These are phyloP conservation scores for Spatholobus suberectus DNA, from an alignment of 306 rosid species.

Conservation along the genomic window DNA sequence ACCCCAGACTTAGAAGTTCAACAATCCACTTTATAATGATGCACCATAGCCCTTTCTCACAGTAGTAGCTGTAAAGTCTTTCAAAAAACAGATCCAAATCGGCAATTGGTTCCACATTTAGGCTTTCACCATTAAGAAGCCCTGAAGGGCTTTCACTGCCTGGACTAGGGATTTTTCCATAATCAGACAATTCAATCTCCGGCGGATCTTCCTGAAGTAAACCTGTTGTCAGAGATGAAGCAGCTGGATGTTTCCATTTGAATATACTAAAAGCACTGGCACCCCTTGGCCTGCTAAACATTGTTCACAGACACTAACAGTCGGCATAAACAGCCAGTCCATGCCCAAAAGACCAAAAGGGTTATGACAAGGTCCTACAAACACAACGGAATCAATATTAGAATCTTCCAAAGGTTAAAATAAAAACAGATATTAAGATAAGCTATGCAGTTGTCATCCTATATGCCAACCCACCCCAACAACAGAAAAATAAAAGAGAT, in stretches of 20 bases:
- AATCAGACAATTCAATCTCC: slow-evolving; percentile 78
- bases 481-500: not conserved
- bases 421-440: not conserved
- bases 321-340: slow-evolving; percentile 57
- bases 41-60: slow-evolving; percentile 95
- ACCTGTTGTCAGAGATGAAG: slow-evolving; percentile 62
- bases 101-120: slow-evolving; percentile 76
- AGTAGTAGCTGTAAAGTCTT: slow-evolving; percentile 85
- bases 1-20: slow-evolving; percentile 87
- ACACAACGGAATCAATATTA: slow-evolving; percentile 27
- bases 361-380: slow-evolving; percentile 45
- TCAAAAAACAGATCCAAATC: slow-evolving; percentile 96
- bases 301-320: slow-evolving; percentile 70
- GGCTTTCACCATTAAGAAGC: slow-evolving; percentile 77
- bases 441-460: not conserved
- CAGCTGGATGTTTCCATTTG: slow-evolving; percentile 60
- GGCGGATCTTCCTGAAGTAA: slow-evolving; percentile 68
- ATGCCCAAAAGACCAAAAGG: slow-evolving; percentile 59
- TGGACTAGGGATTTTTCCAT: slow-evolving; percentile 68
- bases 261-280: slow-evolving; percentile 55
- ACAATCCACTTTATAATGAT: slow-evolving; percentile 88
- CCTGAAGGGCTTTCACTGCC: slow-evolving; percentile 95
- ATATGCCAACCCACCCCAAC: not conserved
- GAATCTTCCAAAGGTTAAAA: slow-evolving; percentile 30
- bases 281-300: slow-evolving; percentile 70